These are phyloP conservation scores for Kitagawia praeruptora DNA, from an alignment of 129 eudicot genomes.

Conservation along the genomic window DNA sequence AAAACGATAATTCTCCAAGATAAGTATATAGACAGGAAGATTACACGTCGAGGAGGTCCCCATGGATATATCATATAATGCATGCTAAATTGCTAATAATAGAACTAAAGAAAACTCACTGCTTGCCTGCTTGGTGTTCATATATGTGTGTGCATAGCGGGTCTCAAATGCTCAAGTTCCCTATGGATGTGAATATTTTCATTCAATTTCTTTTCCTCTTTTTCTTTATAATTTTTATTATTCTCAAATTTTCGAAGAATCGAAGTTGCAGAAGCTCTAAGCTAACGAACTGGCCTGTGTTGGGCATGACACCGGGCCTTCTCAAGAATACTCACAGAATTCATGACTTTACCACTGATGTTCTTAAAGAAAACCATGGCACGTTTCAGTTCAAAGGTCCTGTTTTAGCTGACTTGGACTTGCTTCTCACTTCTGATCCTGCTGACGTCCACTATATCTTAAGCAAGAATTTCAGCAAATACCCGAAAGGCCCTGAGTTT, in stretches of 20 bases:
- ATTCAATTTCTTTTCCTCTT: not conserved
- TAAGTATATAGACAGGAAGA: not conserved
- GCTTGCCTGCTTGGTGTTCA: too few relatives aligned
- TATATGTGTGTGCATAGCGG: too few relatives aligned
- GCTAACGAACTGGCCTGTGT: constrained; percentile 24
- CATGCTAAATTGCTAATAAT: not conserved
- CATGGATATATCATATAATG: not conserved
- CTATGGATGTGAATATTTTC: not conserved
- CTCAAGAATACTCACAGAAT: constrained; percentile 14
- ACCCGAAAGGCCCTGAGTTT: constrained; percentile 24
- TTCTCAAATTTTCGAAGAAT: not conserved
- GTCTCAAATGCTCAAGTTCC: not conserved
- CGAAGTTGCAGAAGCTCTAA: not conserved
- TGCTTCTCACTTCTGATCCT: constrained; percentile 26
- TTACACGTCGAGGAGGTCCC: not conserved
- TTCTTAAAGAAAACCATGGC: not conserved
- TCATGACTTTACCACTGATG: constrained; percentile 17
- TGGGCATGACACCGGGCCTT: constrained; percentile 22
- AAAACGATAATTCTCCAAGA: not conserved
- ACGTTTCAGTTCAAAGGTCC: constrained; percentile 30
- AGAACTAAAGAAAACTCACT: not conserved
- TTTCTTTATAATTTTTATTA: not conserved
- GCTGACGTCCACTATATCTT: constrained; percentile 30
- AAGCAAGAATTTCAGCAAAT: constrained; percentile 25
- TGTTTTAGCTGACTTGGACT: constrained; percentile 19